Percentiles rank a stretch among this genome's conserved stretches.
Evolutionary conservation across 2,329 filamentous ascomycete genomes (phyloP).

Genomic region (Arthrobotrys conoides): DNA sequence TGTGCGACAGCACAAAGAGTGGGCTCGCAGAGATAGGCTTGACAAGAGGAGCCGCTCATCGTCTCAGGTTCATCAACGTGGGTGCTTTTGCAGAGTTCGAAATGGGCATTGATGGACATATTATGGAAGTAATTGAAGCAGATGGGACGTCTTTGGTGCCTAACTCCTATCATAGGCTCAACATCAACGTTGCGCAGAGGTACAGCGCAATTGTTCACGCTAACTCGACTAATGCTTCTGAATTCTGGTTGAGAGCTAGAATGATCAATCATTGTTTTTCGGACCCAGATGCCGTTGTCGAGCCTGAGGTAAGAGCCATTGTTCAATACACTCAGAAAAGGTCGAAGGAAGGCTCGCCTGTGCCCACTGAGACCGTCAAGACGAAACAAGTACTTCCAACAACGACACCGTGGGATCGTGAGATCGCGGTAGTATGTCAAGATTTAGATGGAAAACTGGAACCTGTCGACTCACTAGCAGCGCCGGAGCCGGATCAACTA

Average conservation of each 20-base stretch:
- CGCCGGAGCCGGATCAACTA: slow-evolving; percentile 70
- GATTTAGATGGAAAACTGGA: slow-evolving; percentile 71
- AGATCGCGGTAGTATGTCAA: slow-evolving; percentile 69
- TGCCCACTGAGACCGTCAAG: not conserved
- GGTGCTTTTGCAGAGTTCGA: slow-evolving; percentile 81
- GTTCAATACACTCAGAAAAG: slow-evolving; percentile 53
- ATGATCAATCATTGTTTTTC: slow-evolving; percentile 76
- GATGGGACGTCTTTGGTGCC: slow-evolving; percentile 79
- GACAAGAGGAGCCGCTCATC: slow-evolving; percentile 73
- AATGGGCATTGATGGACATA: slow-evolving; percentile 76
- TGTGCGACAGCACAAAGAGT: slow-evolving; percentile 48
- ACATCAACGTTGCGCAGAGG: slow-evolving; percentile 78
- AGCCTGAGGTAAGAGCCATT: slow-evolving; percentile 62
- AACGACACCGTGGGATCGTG: slow-evolving; percentile 71
- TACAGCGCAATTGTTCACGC: slow-evolving; percentile 78
- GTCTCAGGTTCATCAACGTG: slow-evolving; percentile 78
- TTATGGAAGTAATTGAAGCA: slow-evolving; percentile 76
- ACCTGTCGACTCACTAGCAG: slow-evolving; percentile 68
- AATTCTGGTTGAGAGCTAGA: slow-evolving; percentile 77
- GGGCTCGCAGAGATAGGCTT: slow-evolving; percentile 69
- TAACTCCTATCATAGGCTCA: slow-evolving; percentile 73
- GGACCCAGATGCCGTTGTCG: slow-evolving; percentile 66
- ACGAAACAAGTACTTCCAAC: slow-evolving; percentile 63
- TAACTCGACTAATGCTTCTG: slow-evolving; percentile 71
- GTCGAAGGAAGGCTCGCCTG: slow-evolving; percentile 15